Base-by-base conservation (phyloP, 192 early-diverging fungal genomes). In the Backusella tuberculispora region DNA sequence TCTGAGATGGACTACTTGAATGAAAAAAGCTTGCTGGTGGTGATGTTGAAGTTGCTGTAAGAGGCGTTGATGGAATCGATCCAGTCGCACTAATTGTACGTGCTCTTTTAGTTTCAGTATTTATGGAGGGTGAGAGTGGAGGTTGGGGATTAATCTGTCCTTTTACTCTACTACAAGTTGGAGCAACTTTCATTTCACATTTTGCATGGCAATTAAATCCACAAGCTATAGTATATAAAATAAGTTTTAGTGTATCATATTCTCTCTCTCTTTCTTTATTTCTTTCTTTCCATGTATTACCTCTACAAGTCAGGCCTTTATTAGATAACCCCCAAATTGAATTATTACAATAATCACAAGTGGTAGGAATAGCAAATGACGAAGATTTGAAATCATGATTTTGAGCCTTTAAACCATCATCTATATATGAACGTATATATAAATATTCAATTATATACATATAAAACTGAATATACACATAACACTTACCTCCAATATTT, bases 271-370 rank as follows among this genome's bases (percentile, higher is more conserved):
- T 63, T 26, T 50, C 40, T n/a, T n/a, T n/a, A n/a, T n/a, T n/a
- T n/a, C 17, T 60, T 74, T 50, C 24, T 24, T 53, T 17, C 53
- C 8, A 17, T 6, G 29, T 9, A 69, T 34, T 73, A 86, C 85
- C 87, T 81, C 79, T 88, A 69, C 92, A 93, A 14, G 88, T 85
- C 10, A 92, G 75, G 19, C 90, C 93, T 71, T 91, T 85, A 66
- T 92, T 93, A 26, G 87, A 84, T 8, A 94, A 84, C 1, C 93
- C 93, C 93, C 93, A 95, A 66, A 95, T 92, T 2, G 86, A 91
- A 34, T 85, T 86, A 38, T 87, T 85, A 67, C 93, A 95, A 26
- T 90, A 89, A 64, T 92, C 89, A 73, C 93, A 95, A 0, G 87
- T 84, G 1, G 92, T 92, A 15, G 92, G 93, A 46, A 94, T 91